Base-by-base conservation (phyloP, 1,139 yeast species). In the Pichia sp. region DNA sequence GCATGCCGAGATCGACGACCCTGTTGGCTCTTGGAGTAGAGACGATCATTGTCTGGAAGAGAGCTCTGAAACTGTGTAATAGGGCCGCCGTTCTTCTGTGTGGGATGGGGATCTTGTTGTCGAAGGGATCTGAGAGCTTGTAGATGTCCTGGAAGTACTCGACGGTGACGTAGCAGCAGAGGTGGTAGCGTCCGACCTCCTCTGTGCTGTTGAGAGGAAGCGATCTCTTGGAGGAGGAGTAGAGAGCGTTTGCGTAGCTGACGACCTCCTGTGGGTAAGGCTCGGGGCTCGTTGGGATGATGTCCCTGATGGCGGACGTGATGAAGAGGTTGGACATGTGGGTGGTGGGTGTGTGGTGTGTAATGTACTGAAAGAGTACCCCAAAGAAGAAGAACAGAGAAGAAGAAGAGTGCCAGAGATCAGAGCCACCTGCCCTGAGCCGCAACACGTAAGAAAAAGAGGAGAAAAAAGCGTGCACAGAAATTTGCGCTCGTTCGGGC, bases 171-270 rank as follows among this genome's bases (percentile, higher is more conserved):
- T 69, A 78, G 2, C 88, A 85, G 62, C 88, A 81, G 15, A 85
- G 62, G 58, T 84, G 90, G 51, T 75, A 75, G 40, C 91, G 67
- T 1, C 86, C 88, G 2, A 76, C 69, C 54, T 84, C 90, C 43
- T 79, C 76, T 34, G 71, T 70, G 30, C 74, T 73, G 6, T 79
- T 70, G 6, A 75, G 63, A 28, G 57, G 58, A 33, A 57, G 75
- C 70, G 47, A 74, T 53, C 76, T 73, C 46, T 70, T 75, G 17
- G 80, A 67, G 32, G 85, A 77, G 4, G 78, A 62, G 49, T 72
- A 75, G 57, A 83, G 75, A 4, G 83, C 63, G 2, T 78, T 69
- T 19, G 82, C 75, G 45, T 77, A 77, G 6, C 72, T 68, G 5
- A 73, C 60, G 36, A 84, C 62, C 42, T 71, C 71, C 15, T 71